A percentile compares a stretch with the other conserved stretches of the same genome.
phyloP scores from a whole-genome alignment of 768 basidiomycete genomes.

The Russula compacta region DNA sequence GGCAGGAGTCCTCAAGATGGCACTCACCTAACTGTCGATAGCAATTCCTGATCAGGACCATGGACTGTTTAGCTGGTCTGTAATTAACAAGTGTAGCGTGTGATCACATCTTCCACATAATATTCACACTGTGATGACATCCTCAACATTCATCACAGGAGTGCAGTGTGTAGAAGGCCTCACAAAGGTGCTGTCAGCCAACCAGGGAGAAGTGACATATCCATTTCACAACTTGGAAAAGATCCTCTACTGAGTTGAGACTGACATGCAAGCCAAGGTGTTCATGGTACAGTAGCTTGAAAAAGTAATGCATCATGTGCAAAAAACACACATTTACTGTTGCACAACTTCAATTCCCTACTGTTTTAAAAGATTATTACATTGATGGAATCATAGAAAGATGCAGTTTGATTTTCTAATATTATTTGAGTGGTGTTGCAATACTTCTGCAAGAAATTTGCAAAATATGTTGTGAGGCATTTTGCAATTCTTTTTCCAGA shows the following conservation, averaged over 20 bases:
- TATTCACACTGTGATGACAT: conserved; percentile 81
- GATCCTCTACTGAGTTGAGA: conserved; percentile 79
- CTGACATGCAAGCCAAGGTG: conserved; percentile 79
- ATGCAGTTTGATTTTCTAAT: too few relatives aligned
- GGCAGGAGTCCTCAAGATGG: conserved; percentile 23
- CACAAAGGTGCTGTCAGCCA: conserved; percentile 57
- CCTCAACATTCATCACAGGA: conserved; percentile 86
- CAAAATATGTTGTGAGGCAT: too few relatives aligned
- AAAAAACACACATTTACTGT: too few relatives aligned
- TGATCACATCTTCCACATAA: conserved; percentile 78
- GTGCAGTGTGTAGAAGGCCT: conserved; percentile 76
- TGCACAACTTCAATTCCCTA: too few relatives aligned
- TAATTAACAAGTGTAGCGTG: conserved; percentile 52
- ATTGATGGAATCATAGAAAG: too few relatives aligned
- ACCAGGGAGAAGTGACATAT: conserved; percentile 76
- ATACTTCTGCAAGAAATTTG: too few relatives aligned
- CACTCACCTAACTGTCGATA: conserved; percentile 30
- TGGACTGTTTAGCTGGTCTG: conserved; percentile 46
- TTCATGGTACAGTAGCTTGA: conserved; percentile 21
- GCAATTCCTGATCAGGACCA: conserved; percentile 37
- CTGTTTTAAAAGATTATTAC: too few relatives aligned
- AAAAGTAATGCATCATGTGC: too few relatives aligned
- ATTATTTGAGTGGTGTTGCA: too few relatives aligned
- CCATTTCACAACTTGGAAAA: conserved; percentile 84
- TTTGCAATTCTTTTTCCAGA: too few relatives aligned